phyloP scores from a whole-genome alignment of 768 basidiomycete species.

The Lactarius quietus region DNA sequence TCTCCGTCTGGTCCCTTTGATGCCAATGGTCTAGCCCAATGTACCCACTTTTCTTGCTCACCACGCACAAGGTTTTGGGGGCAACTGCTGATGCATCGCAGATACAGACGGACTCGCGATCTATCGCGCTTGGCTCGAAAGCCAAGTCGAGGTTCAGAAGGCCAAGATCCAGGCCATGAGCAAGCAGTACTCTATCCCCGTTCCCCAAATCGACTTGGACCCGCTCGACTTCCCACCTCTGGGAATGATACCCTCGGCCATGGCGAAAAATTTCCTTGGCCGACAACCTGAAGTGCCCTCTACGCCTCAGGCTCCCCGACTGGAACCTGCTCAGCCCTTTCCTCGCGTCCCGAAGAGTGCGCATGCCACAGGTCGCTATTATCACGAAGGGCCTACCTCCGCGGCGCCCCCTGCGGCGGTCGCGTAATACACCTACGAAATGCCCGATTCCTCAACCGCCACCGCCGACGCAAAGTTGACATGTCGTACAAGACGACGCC shows the following conservation, averaged over 20 bases:
- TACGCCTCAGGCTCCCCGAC: no score
- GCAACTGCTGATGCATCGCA: not conserved
- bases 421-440: not conserved
- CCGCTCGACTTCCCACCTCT: not conserved
- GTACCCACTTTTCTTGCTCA: conserved; percentile 2
- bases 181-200: conserved; percentile 7
- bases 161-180: no score
- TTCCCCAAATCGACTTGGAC: conserved; percentile 12
- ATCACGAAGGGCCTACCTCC: no score
- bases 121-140: conserved; percentile 7
- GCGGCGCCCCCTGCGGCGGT: not conserved
- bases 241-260: no score
- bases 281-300: no score
- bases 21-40: not conserved
- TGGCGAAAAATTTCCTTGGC: no score
- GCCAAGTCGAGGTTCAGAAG: conserved; percentile 5
- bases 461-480: conserved; percentile 5
- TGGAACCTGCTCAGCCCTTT: no score
- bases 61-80: no score
- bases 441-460: not conserved
- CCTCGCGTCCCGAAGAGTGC: no score
- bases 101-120: not conserved
- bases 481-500: no score
- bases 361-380: no score
- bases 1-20: no score